These are phyloP conservation scores for Hymenoscyphus linearis DNA, from an alignment of 2,329 filamentous ascomycete species.

Conservation along the genomic window DNA sequence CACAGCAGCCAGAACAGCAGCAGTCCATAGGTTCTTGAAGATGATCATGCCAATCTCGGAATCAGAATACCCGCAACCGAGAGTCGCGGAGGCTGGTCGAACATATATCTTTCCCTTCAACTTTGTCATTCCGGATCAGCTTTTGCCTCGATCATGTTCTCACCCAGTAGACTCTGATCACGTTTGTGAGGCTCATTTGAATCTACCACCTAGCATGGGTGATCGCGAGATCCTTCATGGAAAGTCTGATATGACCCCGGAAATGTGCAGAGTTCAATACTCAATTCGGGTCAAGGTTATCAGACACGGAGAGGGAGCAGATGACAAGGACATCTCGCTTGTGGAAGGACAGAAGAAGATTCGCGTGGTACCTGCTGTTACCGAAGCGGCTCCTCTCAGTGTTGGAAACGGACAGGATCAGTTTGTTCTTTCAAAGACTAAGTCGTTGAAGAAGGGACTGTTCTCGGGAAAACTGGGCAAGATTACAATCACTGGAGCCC, in stretches of 20 bases:
- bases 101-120: conserved; percentile 31
- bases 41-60: conserved; percentile 31
- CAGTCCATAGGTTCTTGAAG: conserved; percentile 30
- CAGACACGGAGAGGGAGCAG: conserved; percentile 19
- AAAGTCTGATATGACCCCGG: conserved; percentile 29
- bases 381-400: conserved; percentile 29
- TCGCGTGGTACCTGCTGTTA: conserved; percentile 25
- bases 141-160: conserved; percentile 28
- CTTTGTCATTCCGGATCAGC: conserved; percentile 31
- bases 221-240: conserved; percentile 15
- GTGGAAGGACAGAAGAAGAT: conserved; percentile 24
- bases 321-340: conserved; percentile 19
- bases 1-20: conserved; percentile 21
- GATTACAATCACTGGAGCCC: conserved; percentile 29
- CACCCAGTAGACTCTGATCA: conserved; percentile 23
- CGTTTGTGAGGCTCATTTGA: conserved; percentile 29
- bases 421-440: conserved; percentile 26
- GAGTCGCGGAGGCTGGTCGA: conserved; percentile 28
- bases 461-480: conserved; percentile 32
- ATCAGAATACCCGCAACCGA: conserved; percentile 26
- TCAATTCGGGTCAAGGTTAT: conserved; percentile 27
- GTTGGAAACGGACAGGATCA: conserved; percentile 19
- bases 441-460: conserved; percentile 29
- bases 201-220: conserved; percentile 31
- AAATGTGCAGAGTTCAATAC: conserved; percentile 30